Evolutionary conservation across 1,139 yeast species (phyloP), one percentile per base, ranked within the genome.

Genomic region (Suhomyces wounanorum): DNA sequence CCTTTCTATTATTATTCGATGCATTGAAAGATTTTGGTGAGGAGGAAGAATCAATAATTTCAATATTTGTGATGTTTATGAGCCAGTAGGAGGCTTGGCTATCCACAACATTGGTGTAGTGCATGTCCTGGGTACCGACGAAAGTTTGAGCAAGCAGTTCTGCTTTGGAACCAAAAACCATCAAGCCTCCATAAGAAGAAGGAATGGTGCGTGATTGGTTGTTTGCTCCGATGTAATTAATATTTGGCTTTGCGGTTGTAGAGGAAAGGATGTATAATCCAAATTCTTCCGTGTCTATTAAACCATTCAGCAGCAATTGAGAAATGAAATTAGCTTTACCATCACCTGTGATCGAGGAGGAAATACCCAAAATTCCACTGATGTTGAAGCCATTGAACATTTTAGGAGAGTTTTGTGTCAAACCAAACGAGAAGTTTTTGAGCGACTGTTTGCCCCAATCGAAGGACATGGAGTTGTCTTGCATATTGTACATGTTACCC

Each of bases 281-380:
- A 55, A 69, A 67, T 35, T 61, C 50, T 37, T 58, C 59, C 45
- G 56, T 44, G 52, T 65, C 66, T 14, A 68, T 63, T 21, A 57
- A 45, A 1, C 52, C 55, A 8, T 54, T 51, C 14, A 50, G 49
- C 21, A 55, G 41, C 40, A 68, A 57, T 50, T 66, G 72, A 45
- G 58, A 52, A 30, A 69, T 53, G 42, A 64, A 53, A 52, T 69
- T 67, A 35, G 60, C 47, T 25, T 39, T 37, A 1, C 39, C 25
- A 14, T 31, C 31, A 10, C 44, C 28, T 21, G 40, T 40, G 3
- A 38, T 23, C 16, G 53, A 50, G 59, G 73, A 79, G 31, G 79
- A 67, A 31, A 85, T 70, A 1, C 89, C 90, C 53, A 85, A 64
- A 43, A 84, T 78, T 11, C 90, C 89, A 59, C 83, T 81, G 40